Evolutionary conservation across 2,329 filamentous ascomycete species (phyloP).

Genomic region (Aspergillus ochraceoroseus): DNA sequence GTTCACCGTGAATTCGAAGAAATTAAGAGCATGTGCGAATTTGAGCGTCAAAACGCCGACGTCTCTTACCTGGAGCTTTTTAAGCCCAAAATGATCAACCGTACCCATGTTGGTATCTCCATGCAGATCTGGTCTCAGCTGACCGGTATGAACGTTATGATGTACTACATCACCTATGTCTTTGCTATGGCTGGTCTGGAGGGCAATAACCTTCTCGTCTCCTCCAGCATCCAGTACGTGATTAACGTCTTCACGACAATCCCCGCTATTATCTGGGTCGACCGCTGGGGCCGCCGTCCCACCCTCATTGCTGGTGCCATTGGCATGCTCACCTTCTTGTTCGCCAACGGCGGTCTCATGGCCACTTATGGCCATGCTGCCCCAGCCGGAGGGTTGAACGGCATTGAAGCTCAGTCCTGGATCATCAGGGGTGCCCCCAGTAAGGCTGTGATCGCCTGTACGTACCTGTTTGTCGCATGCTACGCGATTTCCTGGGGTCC

Average conservation of each 20-base stretch:
- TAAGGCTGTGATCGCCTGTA: slow-evolving; percentile 65
- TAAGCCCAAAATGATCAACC: slow-evolving; percentile 66
- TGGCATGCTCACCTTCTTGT: slow-evolving; percentile 53
- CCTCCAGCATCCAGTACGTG: slow-evolving; percentile 67
- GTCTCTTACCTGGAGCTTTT: slow-evolving; percentile 69
- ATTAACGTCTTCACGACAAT: slow-evolving; percentile 78
- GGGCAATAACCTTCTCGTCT: slow-evolving; percentile 57
- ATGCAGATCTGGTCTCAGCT: slow-evolving; percentile 72
- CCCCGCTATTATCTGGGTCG: slow-evolving; percentile 69
- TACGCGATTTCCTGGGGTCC: slow-evolving; percentile 63
- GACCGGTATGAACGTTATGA: slow-evolving; percentile 72
- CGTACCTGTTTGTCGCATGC: slow-evolving; percentile 67
- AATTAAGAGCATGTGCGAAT: slow-evolving; percentile 67
- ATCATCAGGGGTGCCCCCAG: slow-evolving; percentile 44
- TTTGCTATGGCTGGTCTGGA: slow-evolving; percentile 66
- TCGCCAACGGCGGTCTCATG: slow-evolving; percentile 42
- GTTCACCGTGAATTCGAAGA: slow-evolving; percentile 66
- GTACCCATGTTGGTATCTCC: slow-evolving; percentile 66
- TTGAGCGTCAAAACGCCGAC: slow-evolving; percentile 65
- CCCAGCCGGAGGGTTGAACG: slow-evolving; percentile 41
- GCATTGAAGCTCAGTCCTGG: slow-evolving; percentile 38
- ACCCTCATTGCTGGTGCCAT: slow-evolving; percentile 61
- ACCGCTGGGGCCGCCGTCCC: slow-evolving; percentile 67
- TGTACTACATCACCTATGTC: slow-evolving; percentile 62
- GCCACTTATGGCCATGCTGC: slow-evolving; percentile 35